Base-by-base conservation (phyloP, 495 filamentous ascomycete genomes). In the Geopyxis carbonaria region DNA sequence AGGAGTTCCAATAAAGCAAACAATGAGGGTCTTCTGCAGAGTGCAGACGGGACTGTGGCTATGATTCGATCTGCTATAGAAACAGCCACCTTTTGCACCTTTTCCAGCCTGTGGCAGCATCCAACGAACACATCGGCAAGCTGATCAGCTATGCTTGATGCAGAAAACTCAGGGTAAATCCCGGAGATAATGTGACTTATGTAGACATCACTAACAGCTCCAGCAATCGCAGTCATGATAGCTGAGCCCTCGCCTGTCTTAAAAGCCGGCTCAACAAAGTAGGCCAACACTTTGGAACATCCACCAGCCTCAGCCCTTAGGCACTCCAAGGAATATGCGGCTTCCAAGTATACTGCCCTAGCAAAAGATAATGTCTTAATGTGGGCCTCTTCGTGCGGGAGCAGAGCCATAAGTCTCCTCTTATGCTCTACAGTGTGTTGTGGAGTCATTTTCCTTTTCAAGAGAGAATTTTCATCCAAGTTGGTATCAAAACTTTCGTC, bases 1-100 rank as follows among this genome's bases (percentile, higher is more conserved):
- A 97, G 60, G 3, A 97, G 70, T 54, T 95, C 89, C 5, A 95
- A 64, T 22, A 97, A 66, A 4, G 86, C 80, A 62, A 94, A 95
- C 0, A 97, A 64, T 5, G 89, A 93, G 9, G 74, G 69, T 48
- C 78, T 78, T 48, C 92, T 80, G 50, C 91, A 95, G 0, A 97
- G 68, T 14, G 84, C 76, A 3, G 89, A 93, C 2, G 89, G 89
- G 27, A 87, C 78, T 45, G 78, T 70, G 16, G 59, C 64, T 39
- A 95, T 77, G 38, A 95, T 82, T 41, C 72, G 78, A 50, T 92
- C 81, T 0, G 85, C 85, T 50, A 77, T 91, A 33, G 63, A 62
- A 22, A 74, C 70, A 3, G 89, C 87, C 34, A 82, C 76, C 50
- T 77, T 72, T 55, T 94, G 91, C 14, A 97, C 82, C 36, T 78